Conservation (phyloP, 2,329 filamentous ascomycete species). For the Trichoderma endophyticum region DNA sequence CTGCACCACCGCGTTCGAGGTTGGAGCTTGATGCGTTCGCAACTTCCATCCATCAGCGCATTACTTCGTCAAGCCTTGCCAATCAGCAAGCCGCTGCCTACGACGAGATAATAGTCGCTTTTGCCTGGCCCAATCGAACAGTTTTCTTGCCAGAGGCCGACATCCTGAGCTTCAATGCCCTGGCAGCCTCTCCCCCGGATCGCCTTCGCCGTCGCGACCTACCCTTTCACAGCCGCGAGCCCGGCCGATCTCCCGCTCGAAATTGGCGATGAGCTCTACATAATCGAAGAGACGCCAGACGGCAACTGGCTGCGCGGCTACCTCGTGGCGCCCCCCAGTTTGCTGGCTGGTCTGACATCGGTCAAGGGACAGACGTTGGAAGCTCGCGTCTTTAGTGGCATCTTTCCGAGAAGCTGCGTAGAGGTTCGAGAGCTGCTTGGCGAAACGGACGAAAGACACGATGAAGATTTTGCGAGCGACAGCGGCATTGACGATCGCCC, state of each 20-base stretch:
- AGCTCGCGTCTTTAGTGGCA: conserved; percentile 95
- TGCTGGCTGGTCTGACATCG: conserved; percentile 87
- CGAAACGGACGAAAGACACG: conserved; percentile 58
- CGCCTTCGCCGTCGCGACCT: conserved; percentile 95
- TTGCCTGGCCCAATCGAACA: conserved; percentile 17
- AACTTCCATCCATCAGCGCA: conserved; percentile 20
- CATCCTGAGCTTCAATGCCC: conserved; percentile 62
- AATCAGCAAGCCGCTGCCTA: conserved; percentile 15
- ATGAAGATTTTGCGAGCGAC: conserved; percentile 38
- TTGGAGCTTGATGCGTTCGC: conserved; percentile 31
- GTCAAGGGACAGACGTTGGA: conserved; percentile 91
- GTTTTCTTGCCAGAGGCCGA: not conserved
- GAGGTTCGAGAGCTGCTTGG: conserved; percentile 91
- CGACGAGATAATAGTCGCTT: not conserved
- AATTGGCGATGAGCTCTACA: conserved; percentile 97
- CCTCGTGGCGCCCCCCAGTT: conserved; percentile 86
- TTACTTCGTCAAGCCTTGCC: conserved; percentile 19
- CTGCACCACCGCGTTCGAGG: conserved; percentile 18
- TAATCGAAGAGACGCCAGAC: conserved; percentile 93
- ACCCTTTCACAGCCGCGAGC: conserved; percentile 83
- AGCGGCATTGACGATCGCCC: conserved; percentile 30
- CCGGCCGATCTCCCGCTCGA: conserved; percentile 92
- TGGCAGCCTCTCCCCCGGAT: conserved; percentile 97
- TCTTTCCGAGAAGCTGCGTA: conserved; percentile 92
- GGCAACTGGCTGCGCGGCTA: conserved; percentile 94